Evolutionary conservation across 768 basidiomycete species (phyloP).

Genomic region (Phanerodontia chrysosporium): DNA sequence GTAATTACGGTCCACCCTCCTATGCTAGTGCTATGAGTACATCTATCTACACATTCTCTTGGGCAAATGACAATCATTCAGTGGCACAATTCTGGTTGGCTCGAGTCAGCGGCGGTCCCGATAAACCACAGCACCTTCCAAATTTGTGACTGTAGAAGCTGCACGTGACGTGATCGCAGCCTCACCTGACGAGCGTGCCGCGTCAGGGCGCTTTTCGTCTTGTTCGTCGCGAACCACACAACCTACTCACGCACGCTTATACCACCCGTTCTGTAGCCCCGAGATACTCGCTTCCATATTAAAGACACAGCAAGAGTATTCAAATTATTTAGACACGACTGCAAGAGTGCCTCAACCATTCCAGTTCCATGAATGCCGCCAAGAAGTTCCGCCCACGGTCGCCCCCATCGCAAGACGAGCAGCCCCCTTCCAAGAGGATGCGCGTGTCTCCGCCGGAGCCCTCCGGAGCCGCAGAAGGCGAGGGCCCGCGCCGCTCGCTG

Average conservation of each 20-base stretch:
- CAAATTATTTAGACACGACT: too few relatives aligned
- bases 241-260: neutral
- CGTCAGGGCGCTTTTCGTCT: neutral
- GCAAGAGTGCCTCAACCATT: neutral
- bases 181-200: neutral
- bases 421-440: neutral
- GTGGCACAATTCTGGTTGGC: neutral
- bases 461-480: neutral
- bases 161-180: neutral
- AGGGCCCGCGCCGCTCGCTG: neutral
- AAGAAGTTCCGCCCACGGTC: neutral
- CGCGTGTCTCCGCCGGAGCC: neutral
- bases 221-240: constrained; percentile 3
- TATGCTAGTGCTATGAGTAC: too few relatives aligned
- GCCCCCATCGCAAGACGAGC: neutral
- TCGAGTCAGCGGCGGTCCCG: neutral
- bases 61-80: neutral
- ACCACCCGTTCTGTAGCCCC: neutral
- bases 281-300: too few relatives aligned
- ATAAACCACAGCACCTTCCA: neutral
- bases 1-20: too few relatives aligned
- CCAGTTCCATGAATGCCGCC: neutral
- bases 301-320: too few relatives aligned
- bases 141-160: neutral
- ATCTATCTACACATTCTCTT: too few relatives aligned